Evolutionary conservation across 768 basidiomycete species (phyloP), one percentile per base, ranked within the genome.

Genomic region (Lentinula sp.): DNA sequence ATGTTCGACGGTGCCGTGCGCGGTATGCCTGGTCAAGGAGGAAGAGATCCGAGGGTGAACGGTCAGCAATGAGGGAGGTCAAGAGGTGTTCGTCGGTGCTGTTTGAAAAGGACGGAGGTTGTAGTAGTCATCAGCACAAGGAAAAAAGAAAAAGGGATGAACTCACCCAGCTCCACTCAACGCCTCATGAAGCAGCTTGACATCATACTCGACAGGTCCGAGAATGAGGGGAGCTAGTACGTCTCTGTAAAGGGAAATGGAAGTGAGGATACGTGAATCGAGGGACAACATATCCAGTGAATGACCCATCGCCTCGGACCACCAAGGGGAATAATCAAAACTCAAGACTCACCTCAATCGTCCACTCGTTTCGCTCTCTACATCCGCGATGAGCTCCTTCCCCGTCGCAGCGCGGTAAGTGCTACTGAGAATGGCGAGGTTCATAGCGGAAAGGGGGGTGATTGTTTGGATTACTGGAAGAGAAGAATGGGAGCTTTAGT

Each of bases 41-140:
- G 15, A 41, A 33, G 23, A 56, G 33, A 16, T 48, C 57, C 57
- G 46, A 39, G 20, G 61, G 63, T 1, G 64, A 52, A 7, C 64
- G 64, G 49, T 61, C 64, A 8, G 58, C 51, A 33, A 65, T 62
- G 51, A 65, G 49, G 39, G 63, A 62, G 41, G 49, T 58, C 7
- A 61, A 33, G 32, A 43, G 59, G 16, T 39, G 33, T 37, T 60
- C 59, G 15, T 60, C 39, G 7, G 59, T 60, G 12, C 59, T 60
- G n/a, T 16, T 49, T 10, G 39, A 15, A 23, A n/a, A 52, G 28
- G 33, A 52, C 13, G 12, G 8, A 51, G 41, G 36, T 16, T 16
- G 18, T 16, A 6, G 6, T 39, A 10, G 39, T 10, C 3, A 39
- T 39, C 39, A 10, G 39, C 9, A 39, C 12, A 39, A 10, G 39